Evolutionary conservation across 2,329 filamentous ascomycete genomes (phyloP), one percentile per base, ranked within the genome.

Genomic region (Endothia cerciana): DNA sequence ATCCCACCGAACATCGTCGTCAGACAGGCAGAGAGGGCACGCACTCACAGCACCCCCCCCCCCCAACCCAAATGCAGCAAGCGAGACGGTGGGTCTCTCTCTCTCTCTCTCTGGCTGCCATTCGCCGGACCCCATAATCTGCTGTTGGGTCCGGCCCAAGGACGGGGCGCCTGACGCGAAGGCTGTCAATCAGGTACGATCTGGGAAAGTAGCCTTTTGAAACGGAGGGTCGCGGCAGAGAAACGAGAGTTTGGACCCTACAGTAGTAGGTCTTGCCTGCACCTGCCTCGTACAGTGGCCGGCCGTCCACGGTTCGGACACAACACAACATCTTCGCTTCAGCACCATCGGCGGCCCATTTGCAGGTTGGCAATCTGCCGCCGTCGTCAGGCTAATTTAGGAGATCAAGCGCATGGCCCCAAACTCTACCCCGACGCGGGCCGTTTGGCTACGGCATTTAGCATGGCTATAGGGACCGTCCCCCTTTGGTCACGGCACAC

Each of bases 41-140:
- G 33, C 33, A 36, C 33, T 36, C 33, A 36, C 4, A n/a, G n/a
- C n/a, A n/a, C n/a, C n/a, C 33, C 33, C 33, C 33, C 33, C 33
- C 33, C 33, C 33, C 33, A 5, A 36, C 33, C 33, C 33, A 36
- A 36, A n/a, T n/a, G n/a, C n/a, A n/a, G n/a, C n/a, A 64, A 64
- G 62, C 59, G 59, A 65, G 59, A 65, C 49, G 59, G 63, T 47
- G 59, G n/a, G n/a, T n/a, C n/a, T n/a, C n/a, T n/a, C n/a, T n/a
- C n/a, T n/a, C n/a, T n/a, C n/a, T n/a, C n/a, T 25, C 19, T 36
- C 17, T 55, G 51, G 60, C 65, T 58, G 41, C 43, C 15, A 59
- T 28, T 43, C 62, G 55, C 33, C 43, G 43, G 41, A 33, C 43
- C 33, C 62, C 55, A 41, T 62, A 51, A 51, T 40, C 40, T 55